Evolutionary conservation across 2,329 filamentous ascomycete species (phyloP).

Genomic region (Lecanicillium sp.): DNA sequence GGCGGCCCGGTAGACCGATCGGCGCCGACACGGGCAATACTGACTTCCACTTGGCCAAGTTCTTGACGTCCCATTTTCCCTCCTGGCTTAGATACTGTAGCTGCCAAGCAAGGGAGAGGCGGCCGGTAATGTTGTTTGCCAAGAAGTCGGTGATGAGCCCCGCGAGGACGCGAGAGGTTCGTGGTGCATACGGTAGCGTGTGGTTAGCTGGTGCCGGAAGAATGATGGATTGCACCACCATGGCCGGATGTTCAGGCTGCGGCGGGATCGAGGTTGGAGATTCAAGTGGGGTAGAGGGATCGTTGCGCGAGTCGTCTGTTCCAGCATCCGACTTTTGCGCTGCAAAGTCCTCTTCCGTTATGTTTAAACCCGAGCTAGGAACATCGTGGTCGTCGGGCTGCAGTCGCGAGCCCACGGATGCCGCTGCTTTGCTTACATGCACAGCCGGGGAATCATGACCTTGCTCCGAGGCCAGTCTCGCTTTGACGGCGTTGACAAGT

Average conservation of each 20-base stretch:
- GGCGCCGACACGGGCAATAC: constrained; percentile 70
- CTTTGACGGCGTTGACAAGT: constrained; percentile 45
- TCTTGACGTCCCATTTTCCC: constrained; percentile 98
- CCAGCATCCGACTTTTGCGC: constrained; percentile 19
- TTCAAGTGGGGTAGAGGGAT: constrained; percentile 43
- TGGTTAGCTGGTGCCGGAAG: constrained; percentile 76
- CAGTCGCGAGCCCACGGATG: constrained; percentile 3
- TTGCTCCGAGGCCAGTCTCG: constrained; percentile 12
- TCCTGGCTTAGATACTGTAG: constrained; percentile 80
- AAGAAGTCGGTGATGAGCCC: constrained; percentile 82
- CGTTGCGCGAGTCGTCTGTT: constrained; percentile 33
- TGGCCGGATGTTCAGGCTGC: constrained; percentile 42
- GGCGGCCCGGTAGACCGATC: constrained; percentile 47
- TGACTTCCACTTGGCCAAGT: constrained; percentile 83
- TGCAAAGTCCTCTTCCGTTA: constrained; percentile 33
- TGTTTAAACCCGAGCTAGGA: constrained; percentile 41
- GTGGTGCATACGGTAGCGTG: constrained; percentile 74
- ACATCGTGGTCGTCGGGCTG: constrained; percentile 22
- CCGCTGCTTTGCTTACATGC: constrained; percentile 11
- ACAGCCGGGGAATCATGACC: background rate
- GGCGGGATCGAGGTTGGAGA: constrained; percentile 35
- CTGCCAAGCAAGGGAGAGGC: constrained; percentile 83
- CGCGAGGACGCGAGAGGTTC: constrained; percentile 67
- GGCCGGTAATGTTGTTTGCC: constrained; percentile 63
- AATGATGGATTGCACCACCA: constrained; percentile 60